Evolutionary conservation across 805 yeast species (phyloP), one percentile per base, ranked within the genome.

Genomic region (Saturnispora halmiae): DNA sequence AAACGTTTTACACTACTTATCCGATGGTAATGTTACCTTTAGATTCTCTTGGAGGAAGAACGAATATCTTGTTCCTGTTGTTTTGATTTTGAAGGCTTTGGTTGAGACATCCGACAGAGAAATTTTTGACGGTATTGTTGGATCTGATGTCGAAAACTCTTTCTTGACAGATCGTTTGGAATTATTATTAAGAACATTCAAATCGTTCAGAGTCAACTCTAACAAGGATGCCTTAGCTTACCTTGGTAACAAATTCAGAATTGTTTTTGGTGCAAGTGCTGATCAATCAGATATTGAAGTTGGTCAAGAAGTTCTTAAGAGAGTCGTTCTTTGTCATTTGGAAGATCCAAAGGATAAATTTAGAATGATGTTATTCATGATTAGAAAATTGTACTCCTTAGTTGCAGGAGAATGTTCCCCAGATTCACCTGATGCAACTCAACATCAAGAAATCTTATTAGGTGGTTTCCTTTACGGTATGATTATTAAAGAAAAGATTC

Each of bases 371-470:
- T 64, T 88, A 46, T 92, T 88, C 65, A 92, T 92, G 97, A 79
- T 92, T 54, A 77, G 97, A 70, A 92, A 92, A 65, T 72, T 92
- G 46, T 92, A 92, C 61, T 73, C 97, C 0, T 72, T 92, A 49
- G 97, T 90, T 34, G 96, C 96, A 28, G 96, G 96, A 46, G 96
- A 90, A 59, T 90, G 96, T 63, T 69, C 88, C 40, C 90, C 96
- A 14, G 98, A 92, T 63, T 92, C 92, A 65, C 98, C 98, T 59
- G 98, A 92, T 79, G 94, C 97, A 37, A 85, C 96, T 8, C 98
- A 92, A 70, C 96, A 92, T 70, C 98, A 92, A 66, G 98, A 92
- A 66, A 84, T 92, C 25, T 66, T 92, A 47, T 72, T 92, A 43
- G 97, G 97, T 49, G 98, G 98, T 13, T 85, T 92, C 73, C 69